phyloP scores from a whole-genome alignment of 1,139 yeast genomes.

The Ogataea hybrid region DNA sequence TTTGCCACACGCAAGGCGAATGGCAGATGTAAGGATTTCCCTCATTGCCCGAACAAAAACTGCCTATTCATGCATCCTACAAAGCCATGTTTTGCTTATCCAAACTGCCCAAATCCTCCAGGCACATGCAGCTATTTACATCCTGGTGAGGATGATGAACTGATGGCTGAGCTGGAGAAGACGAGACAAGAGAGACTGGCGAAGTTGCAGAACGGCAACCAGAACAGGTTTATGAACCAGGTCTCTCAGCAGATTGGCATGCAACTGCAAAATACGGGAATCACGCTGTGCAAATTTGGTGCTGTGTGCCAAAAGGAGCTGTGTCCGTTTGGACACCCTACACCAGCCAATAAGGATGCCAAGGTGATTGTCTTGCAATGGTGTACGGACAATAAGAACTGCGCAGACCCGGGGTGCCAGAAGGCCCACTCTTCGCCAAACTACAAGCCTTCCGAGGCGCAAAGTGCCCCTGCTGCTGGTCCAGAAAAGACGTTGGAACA shows the following conservation, averaged over 20 bases:
- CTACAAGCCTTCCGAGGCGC: slow-evolving; percentile 33
- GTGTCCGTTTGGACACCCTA: slow-evolving; percentile 90
- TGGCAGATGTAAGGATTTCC: slow-evolving; percentile 76
- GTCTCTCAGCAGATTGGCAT: slow-evolving; percentile 25
- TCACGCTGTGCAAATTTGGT: slow-evolving; percentile 73
- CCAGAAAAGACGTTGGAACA: slow-evolving; percentile 61
- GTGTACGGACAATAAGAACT: slow-evolving; percentile 71
- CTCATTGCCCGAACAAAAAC: slow-evolving; percentile 65
- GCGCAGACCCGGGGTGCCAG: slow-evolving; percentile 58
- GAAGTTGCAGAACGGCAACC: slow-evolving; percentile 33
- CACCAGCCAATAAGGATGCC: slow-evolving; percentile 76
- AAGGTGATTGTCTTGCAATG: slow-evolving; percentile 67
- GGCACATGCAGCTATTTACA: slow-evolving; percentile 84
- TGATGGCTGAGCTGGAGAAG: slow-evolving; percentile 64
- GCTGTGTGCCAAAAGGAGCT: slow-evolving; percentile 67
- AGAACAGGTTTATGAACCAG: slow-evolving; percentile 22
- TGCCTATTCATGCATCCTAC: slow-evolving; percentile 83
- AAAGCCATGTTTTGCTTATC: slow-evolving; percentile 69
- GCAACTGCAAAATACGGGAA: slow-evolving; percentile 37
- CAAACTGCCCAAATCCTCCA: slow-evolving; percentile 74
- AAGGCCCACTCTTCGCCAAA: slow-evolving; percentile 82
- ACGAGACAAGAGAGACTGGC: slow-evolving; percentile 49
- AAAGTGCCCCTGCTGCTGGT: slow-evolving; percentile 20
- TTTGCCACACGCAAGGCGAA: slow-evolving; percentile 42
- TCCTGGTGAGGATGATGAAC: slow-evolving; percentile 77